Conservation (phyloP, 768 basidiomycete species). For the Lactarius akahatsu region DNA sequence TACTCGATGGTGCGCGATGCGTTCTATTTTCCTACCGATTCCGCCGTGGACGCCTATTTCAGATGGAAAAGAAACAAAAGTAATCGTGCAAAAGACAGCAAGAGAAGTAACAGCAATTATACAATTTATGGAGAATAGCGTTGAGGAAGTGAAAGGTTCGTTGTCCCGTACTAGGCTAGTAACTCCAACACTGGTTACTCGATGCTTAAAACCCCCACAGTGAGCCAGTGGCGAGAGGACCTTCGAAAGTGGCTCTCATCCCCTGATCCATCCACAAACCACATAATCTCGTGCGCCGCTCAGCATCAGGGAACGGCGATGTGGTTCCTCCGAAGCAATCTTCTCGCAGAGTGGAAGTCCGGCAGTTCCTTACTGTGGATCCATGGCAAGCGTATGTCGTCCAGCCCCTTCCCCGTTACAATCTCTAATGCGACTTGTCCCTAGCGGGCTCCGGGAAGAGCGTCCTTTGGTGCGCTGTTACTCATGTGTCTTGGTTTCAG, state of each 20-base stretch:
- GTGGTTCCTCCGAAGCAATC: not conserved
- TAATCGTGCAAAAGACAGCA: not conserved
- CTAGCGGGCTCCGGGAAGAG: not conserved
- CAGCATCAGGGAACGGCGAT: not conserved
- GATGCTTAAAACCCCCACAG: not conserved
- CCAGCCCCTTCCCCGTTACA: not conserved
- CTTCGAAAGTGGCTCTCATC: slow-evolving; percentile 2
- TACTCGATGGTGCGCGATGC: not conserved
- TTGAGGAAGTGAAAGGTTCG: not conserved
- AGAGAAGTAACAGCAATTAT: not conserved
- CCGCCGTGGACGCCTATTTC: not conserved
- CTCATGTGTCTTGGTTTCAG: too few relatives aligned
- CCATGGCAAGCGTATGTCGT: not conserved
- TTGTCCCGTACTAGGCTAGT: not conserved
- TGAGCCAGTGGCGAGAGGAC: not conserved
- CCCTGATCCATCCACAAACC: not conserved
- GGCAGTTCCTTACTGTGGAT: not conserved
- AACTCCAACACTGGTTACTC: not conserved
- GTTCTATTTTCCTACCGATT: not conserved
- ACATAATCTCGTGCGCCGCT: not conserved
- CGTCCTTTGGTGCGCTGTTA: not conserved
- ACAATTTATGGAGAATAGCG: not conserved
- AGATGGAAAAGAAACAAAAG: not conserved
- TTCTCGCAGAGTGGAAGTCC: not conserved
- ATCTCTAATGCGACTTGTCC: not conserved